Percentiles rank a stretch among this genome's conserved stretches.
These are phyloP conservation scores for Talaromyces sp. DNA, from an alignment of 2,329 filamentous ascomycete genomes.

Conservation along the genomic window DNA sequence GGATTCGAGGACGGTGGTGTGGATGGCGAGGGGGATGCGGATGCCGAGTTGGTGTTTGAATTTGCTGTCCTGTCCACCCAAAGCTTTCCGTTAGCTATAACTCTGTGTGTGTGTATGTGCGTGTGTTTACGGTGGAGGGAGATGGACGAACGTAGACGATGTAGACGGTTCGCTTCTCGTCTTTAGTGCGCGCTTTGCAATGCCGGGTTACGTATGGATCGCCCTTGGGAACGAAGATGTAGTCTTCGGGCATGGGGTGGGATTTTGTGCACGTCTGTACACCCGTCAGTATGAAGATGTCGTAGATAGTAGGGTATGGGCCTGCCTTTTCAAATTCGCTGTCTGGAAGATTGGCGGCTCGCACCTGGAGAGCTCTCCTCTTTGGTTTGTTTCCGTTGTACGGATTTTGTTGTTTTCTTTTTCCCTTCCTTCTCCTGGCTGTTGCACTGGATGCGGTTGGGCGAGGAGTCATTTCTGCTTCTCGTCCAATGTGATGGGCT, in stretches of 20 bases:
- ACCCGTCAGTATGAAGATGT: too few relatives aligned
- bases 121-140: background rate
- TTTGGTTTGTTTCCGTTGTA: background rate
- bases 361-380: background rate
- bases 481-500: background rate
- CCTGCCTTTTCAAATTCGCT: background rate
- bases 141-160: conserved; percentile 35
- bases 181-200: conserved; percentile 38
- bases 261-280: conserved; percentile 32
- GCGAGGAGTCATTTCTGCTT: background rate
- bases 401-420: background rate
- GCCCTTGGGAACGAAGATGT: conserved; percentile 43
- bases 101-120: too few relatives aligned
- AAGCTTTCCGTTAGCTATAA: background rate
- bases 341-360: background rate
- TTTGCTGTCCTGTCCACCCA: conserved; percentile 24
- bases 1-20: conserved; percentile 36
- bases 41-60: conserved; percentile 37
- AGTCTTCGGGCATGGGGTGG: conserved; percentile 29
- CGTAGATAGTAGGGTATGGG: too few relatives aligned
- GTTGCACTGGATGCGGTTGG: background rate
- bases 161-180: conserved; percentile 31
- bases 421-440: background rate
- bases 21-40: conserved; percentile 41
- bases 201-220: conserved; percentile 44